Evolutionary conservation across 164 flowering plant species (phyloP).

Genomic region (Echeveria elegans): DNA sequence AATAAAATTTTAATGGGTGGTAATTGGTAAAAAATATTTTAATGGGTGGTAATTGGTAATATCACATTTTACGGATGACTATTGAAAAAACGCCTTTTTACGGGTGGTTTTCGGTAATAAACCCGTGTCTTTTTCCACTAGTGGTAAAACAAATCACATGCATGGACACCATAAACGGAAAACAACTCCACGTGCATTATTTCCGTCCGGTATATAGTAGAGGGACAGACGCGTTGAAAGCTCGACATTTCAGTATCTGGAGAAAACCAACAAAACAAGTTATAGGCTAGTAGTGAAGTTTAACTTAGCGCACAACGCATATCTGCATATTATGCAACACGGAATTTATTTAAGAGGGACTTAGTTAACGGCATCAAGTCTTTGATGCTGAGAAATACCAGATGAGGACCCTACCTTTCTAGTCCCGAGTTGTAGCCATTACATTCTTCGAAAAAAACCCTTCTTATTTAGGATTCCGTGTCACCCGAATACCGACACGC

Average conservation of each 20-base stretch:
- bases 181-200: conserved; percentile 58
- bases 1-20: no score
- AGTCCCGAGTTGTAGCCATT: conserved; percentile 41
- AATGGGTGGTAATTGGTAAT: no score
- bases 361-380: neutral
- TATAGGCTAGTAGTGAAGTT: neutral
- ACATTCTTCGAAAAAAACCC: conserved; percentile 38
- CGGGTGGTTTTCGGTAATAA: no score
- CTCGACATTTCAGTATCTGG: conserved; percentile 35
- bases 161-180: conserved; percentile 78
- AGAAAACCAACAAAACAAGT: conserved; percentile 4
- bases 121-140: no score
- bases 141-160: conserved; percentile 21
- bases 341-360: neutral
- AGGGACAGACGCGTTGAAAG: conserved; percentile 21
- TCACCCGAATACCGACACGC: conserved; percentile 61
- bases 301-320: neutral
- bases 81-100: no score
- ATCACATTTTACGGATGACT: no score
- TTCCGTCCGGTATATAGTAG: conserved; percentile 66
- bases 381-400: neutral
- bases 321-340: neutral
- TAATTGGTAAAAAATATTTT: no score
- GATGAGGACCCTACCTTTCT: conserved; percentile 40
- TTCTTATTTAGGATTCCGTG: conserved; percentile 56